These are phyloP conservation scores for Silene latifolia DNA, from an alignment of 148 eudicot genomes.

Conservation along the genomic window DNA sequence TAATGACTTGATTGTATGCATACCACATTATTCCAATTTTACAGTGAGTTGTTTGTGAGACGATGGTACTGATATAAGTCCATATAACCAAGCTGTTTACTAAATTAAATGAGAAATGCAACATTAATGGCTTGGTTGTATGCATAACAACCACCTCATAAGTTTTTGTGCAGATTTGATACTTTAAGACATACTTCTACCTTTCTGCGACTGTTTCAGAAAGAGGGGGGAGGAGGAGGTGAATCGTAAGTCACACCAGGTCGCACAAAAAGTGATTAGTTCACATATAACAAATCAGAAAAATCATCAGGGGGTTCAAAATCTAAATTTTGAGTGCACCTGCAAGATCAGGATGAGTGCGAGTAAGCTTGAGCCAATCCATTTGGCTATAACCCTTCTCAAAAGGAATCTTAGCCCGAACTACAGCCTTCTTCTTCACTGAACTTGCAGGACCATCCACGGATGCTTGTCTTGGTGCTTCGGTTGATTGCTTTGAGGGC, in stretches of 20 bases:
- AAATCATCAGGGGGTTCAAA: background rate
- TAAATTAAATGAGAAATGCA: too few species aligned
- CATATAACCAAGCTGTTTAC: too few species aligned
- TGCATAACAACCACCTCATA: too few species aligned
- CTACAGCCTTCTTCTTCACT: constrained; percentile 45
- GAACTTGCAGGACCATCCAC: constrained; percentile 34
- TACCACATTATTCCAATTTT: too few species aligned
- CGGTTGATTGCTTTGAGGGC: constrained; percentile 21
- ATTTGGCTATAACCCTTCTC: constrained; percentile 92
- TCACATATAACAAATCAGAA: background rate
- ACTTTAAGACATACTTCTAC: too few species aligned
- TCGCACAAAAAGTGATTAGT: constrained; percentile 8
- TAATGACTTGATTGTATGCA: too few species aligned
- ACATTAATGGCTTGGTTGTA: too few species aligned
- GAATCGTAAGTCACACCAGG: background rate
- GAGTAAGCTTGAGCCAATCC: constrained; percentile 96
- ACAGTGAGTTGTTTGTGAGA: too few species aligned
- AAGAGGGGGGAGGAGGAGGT: too few species aligned
- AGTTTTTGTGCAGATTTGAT: too few species aligned
- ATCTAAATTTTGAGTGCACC: constrained; percentile 35
- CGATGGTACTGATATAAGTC: too few species aligned
- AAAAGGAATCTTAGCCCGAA: constrained; percentile 83
- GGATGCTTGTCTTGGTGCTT: constrained; percentile 24
- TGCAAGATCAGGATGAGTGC: constrained; percentile 93
- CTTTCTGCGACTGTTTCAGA: too few species aligned